Evolutionary conservation across 2,329 filamentous ascomycete species (phyloP).

Genomic region (Ceratocystis colombiana): DNA sequence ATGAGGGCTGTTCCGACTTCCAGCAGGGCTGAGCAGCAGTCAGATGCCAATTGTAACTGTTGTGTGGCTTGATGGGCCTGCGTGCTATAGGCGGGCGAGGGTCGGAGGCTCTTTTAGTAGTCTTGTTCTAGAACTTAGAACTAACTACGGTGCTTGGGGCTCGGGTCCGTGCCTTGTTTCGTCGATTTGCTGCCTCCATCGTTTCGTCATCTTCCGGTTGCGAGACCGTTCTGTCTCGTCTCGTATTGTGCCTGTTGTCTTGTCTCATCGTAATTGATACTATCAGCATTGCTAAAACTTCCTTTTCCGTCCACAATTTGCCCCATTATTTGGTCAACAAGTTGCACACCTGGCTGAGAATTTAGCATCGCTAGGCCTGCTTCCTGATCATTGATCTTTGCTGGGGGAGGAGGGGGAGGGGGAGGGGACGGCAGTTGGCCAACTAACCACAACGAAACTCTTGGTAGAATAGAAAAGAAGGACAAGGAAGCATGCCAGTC

Average conservation of each 20-base stretch:
- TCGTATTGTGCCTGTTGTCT: constrained; percentile 20
- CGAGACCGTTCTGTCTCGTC: constrained; percentile 10
- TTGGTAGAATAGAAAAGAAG: constrained; percentile 15
- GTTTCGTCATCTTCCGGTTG: not conserved
- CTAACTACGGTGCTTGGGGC: not conserved
- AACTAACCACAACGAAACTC: not conserved
- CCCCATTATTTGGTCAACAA: not conserved
- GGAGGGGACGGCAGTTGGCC: not conserved
- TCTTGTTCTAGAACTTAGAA: constrained; percentile 5
- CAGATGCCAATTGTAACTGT: too few species aligned
- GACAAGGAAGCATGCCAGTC: constrained; percentile 7
- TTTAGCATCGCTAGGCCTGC: too few species aligned
- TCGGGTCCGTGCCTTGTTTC: constrained; percentile 2
- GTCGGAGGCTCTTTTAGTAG: not conserved
- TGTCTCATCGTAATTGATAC: not conserved
- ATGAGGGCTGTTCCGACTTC: too few species aligned
- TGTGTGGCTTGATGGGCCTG: too few species aligned
- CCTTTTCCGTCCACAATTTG: not conserved
- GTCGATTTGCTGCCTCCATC: not conserved
- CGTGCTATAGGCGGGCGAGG: too few species aligned
- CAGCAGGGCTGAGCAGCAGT: too few species aligned
- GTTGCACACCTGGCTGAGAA: too few species aligned
- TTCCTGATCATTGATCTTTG: too few species aligned
- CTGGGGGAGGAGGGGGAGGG: too few species aligned
- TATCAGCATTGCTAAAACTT: not conserved